Conservation (phyloP, 345 rosid genomes). For the Brassica juncea region DNA sequence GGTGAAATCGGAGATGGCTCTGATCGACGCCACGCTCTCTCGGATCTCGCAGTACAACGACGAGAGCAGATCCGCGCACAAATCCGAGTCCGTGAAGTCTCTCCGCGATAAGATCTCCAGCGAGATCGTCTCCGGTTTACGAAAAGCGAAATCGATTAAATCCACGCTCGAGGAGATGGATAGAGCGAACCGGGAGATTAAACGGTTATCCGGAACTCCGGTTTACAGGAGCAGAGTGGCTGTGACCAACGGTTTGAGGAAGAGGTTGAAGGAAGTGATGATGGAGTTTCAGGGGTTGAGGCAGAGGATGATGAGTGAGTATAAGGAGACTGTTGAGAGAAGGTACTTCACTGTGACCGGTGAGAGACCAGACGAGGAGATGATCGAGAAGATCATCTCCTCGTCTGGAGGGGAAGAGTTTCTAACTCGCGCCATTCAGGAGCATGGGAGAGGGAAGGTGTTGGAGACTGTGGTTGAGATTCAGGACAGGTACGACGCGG, state of each 20-base stretch:
- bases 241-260: conserved; percentile 76
- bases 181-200: conserved; percentile 69
- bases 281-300: conserved; percentile 92
- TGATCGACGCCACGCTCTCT: conserved; percentile 61
- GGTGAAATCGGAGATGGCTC: conserved; percentile 78
- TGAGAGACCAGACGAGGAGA: conserved; percentile 74
- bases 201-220: conserved; percentile 81
- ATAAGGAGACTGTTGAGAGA: conserved; percentile 84
- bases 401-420: conserved; percentile 68
- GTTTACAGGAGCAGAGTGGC: conserved; percentile 77
- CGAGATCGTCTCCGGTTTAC: conserved; percentile 66
- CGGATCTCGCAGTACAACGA: conserved; percentile 70
- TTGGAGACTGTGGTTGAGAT: conserved; percentile 91
- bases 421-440: conserved; percentile 69
- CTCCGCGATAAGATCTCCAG: conserved; percentile 65
- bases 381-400: conserved; percentile 67
- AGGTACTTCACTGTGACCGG: conserved; percentile 94
- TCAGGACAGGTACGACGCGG: conserved; percentile 85
- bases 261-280: conserved; percentile 87
- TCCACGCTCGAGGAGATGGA: conserved; percentile 89
- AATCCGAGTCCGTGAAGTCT: conserved; percentile 65
- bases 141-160: conserved; percentile 62
- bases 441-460: conserved; percentile 92
- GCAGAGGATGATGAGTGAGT: conserved; percentile 89
- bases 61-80: conserved; percentile 81